phyloP scores from a whole-genome alignment of 2,329 filamentous ascomycete genomes.

The Microsporum audouinii region DNA sequence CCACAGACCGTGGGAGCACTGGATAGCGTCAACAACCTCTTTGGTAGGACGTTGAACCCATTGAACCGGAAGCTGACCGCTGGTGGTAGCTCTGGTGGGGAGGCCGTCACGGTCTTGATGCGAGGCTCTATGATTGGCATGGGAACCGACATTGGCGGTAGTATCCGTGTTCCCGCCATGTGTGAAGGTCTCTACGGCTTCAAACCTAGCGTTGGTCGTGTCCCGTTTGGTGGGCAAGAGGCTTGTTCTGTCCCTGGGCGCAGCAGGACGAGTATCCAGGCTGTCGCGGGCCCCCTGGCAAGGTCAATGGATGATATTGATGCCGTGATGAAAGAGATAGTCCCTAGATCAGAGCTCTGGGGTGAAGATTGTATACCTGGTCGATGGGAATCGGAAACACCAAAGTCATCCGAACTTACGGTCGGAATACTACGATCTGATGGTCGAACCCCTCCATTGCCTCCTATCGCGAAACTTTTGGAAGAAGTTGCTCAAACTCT shows the following conservation, averaged over 20 bases:
- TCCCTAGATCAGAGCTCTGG: conserved; percentile 45
- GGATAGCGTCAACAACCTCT: conserved; percentile 51
- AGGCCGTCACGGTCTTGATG: conserved; percentile 49
- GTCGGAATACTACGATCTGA: conserved; percentile 34
- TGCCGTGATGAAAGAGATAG: conserved; percentile 40
- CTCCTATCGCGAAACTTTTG: conserved; percentile 31
- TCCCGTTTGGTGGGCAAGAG: conserved; percentile 44
- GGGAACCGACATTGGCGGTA: conserved; percentile 49
- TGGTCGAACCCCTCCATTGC: conserved; percentile 29
- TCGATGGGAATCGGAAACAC: conserved; percentile 27
- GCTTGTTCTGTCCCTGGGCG: conserved; percentile 37
- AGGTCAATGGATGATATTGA: conserved; percentile 30
- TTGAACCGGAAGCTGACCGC: conserved; percentile 48
- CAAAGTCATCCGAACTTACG: conserved; percentile 26
- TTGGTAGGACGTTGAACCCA: conserved; percentile 53
- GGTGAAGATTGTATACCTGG: conserved; percentile 37
- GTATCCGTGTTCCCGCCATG: conserved; percentile 39
- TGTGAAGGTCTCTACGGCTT: conserved; percentile 43
- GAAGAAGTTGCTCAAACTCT: conserved; percentile 29
- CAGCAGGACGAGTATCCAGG: conserved; percentile 42
- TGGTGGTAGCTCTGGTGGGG: conserved; percentile 56
- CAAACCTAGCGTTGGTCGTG: conserved; percentile 38
- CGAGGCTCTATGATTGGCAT: conserved; percentile 49
- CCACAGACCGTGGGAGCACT: conserved; percentile 47
- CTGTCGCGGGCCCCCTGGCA: conserved; percentile 34